Evolutionary conservation across 768 basidiomycete genomes (phyloP), one percentile per base, ranked within the genome.

Genomic region (Dentipellis sp.): DNA sequence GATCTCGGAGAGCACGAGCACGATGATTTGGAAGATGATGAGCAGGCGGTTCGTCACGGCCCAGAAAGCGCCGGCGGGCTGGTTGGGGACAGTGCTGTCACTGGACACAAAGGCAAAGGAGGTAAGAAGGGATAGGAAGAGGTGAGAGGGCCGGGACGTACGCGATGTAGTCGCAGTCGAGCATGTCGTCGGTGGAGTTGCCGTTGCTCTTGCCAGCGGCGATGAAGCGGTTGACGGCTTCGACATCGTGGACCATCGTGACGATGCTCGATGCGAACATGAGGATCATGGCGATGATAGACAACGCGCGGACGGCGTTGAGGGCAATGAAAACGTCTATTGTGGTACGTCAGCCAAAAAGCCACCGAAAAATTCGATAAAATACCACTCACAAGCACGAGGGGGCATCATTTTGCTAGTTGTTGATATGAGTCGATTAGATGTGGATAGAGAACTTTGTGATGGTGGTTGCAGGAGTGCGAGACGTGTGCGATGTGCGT

Each of bases 11-110:
- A 93, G 69, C 59, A 93, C 70, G 64, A 95, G 83, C 35, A 91
- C 75, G 64, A 93, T 68, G 58, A 86, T 80, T 74, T 94, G 88
- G 69, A 88, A 84, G 59, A 93, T 81, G 68, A 95, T 91, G 68
- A 95, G 80, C 55, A 95, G 77, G 58, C 90, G 78, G 70, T 91
- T 91, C 59, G 94, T 74, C 59, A 95, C 83, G 4, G 90, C 88
- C 89, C 92, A 97, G 72, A 97, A 95, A 9, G 82, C 80, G 23
- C 93, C 93, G 17, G 89, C 93, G 34, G 89, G 80, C 68, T 95
- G 92, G 69, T 91, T 91, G 4, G 93, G 93, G 4, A 97, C 91
- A 2, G 91, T 91, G 68, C 84, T 89, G 50, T 69, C 64, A 56
- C 81, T 86, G 60, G 72, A 81, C 55, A 55, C 4, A 9, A 23